Base-by-base conservation (phyloP, 371 early-diverging fungal genomes). In the Haplosporangium sp. region DNA sequence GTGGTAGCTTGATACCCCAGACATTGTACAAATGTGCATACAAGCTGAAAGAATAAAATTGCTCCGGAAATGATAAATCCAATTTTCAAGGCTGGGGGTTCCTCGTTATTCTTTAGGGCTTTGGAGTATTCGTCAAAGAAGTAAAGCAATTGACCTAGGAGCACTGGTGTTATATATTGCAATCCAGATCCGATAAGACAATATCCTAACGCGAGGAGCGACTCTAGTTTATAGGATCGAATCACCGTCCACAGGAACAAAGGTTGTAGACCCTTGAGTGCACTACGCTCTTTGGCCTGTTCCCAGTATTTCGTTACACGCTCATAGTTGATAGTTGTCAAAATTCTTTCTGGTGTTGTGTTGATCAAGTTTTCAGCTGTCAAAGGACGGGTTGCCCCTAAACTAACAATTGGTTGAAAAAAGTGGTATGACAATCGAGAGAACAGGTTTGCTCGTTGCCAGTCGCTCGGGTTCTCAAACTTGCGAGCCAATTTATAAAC, bases 371-470 rank as follows among this genome's bases (percentile, higher is more conserved):
- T 73, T 7, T 56, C 38, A 3, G 37, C 59, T 1, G 61, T 61
- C 48, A 76, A 37, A n/a, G 76, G 71, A 42, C 71, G 61, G 9
- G 44, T 35, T 37, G 76, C 61, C 8, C 76, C 71, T 13, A 53
- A 19, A 10, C 48, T 53, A 55, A 76, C 60, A 34, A 76, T 62
- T 5, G 42, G 55, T 19, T 71, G 59, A 10, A 59, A 39, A 47
- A 63, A 76, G 27, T 67, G 71, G 37, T 42, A 71, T 0, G 67
- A 57, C 15, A 71, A 55, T 8, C 71, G 65, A 10, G 71, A 76
- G 60, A 34, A 67, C 27, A 76, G 53, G 34, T 71, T 76, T 52
- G 76, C 76, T 44, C 55, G 76, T 9, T 70, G 57, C 27, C 58
- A 66, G 9, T 62, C 63, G 55, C 67, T 71, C 67, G 62, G 60